phyloP scores from a whole-genome alignment of 805 yeast species.

The Candida vaughaniae region DNA sequence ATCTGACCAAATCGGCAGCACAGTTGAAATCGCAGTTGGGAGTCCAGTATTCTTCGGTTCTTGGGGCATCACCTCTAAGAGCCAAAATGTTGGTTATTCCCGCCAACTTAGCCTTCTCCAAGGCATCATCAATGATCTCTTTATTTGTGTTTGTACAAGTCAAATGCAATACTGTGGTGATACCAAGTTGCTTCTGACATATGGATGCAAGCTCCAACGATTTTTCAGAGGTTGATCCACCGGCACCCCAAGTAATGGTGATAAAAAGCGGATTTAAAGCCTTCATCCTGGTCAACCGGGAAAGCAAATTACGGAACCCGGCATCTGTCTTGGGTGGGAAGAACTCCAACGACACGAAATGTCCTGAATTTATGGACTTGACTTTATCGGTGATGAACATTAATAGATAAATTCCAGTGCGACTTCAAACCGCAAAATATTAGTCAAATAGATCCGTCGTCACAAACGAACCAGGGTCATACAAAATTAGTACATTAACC shows the following conservation, averaged over 20 bases:
- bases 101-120: constrained; percentile 62
- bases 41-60: constrained; percentile 65
- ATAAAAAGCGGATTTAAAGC: constrained; percentile 85
- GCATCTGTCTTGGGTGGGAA: constrained; percentile 96
- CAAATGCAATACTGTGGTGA: constrained; percentile 92
- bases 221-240: constrained; percentile 88
- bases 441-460: no score
- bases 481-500: no score
- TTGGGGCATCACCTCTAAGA: constrained; percentile 92
- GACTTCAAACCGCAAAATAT: no score
- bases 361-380: constrained; percentile 43
- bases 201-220: constrained; percentile 80
- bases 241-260: constrained; percentile 98
- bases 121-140: constrained; percentile 74
- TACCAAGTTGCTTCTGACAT: constrained; percentile 68
- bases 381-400: constrained; percentile 47
- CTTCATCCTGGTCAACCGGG: constrained; percentile 86
- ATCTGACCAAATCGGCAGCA: constrained; percentile 84
- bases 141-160: constrained; percentile 94
- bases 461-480: no score
- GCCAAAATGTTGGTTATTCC: constrained; percentile 91
- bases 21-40: constrained; percentile 59
- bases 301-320: constrained; percentile 80
- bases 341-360: constrained; percentile 85
- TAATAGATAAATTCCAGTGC: no score